phyloP scores from a whole-genome alignment of 164 flowering plant species.

The Magnolia kwangsiensis region DNA sequence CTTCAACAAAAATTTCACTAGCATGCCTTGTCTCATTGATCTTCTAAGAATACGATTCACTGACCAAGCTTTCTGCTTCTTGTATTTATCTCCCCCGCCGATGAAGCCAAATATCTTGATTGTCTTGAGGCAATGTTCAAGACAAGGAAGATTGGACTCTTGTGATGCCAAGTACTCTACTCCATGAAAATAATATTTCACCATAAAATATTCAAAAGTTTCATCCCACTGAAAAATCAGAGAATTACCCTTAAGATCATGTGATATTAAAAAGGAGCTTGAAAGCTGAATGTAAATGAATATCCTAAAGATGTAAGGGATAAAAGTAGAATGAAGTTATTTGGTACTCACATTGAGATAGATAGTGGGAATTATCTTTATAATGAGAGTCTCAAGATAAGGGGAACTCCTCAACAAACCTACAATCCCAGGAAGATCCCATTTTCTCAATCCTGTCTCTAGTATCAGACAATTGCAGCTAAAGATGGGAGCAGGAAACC shows the following conservation, averaged over 20 bases:
- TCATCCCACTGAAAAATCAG: too few species aligned
- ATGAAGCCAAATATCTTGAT: not conserved
- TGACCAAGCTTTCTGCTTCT: too few species aligned
- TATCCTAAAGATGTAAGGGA: not conserved
- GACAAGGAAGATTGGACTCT: not conserved
- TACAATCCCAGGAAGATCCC: not conserved
- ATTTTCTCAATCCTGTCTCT: not conserved
- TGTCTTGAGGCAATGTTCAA: not conserved
- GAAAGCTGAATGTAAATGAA: not conserved
- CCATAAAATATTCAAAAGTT: too few species aligned
- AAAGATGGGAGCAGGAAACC: not conserved
- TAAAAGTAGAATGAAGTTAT: not conserved
- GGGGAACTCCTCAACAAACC: not conserved
- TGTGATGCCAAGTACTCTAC: not conserved
- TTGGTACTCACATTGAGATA: not conserved
- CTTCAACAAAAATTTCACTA: slow-evolving; percentile 4
- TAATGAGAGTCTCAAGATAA: slow-evolving; percentile 2
- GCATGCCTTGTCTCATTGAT: not conserved
- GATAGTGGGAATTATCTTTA: not conserved
- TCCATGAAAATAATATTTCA: too few species aligned
- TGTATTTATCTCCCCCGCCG: not conserved
- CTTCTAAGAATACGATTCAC: too few species aligned
- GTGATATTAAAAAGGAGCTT: not conserved
- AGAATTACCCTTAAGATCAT: not conserved
- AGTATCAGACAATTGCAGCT: slow-evolving; percentile 1